Conservation (phyloP, 305 asterid genomes). For the Salvia sclarea region DNA sequence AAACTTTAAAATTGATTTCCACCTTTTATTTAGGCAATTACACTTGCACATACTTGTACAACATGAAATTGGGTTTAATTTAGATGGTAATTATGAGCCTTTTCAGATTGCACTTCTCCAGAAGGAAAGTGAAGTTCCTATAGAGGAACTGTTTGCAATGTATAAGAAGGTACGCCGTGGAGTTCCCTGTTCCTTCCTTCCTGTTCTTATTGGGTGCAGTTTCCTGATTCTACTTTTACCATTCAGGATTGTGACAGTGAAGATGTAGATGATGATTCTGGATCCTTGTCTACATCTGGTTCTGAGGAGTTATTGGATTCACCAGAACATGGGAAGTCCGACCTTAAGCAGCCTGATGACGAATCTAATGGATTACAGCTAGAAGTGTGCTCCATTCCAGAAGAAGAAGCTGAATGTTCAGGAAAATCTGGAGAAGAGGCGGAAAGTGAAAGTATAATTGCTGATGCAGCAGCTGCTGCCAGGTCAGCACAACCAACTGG, state of each 20-base stretch:
- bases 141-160: constrained; percentile 91
- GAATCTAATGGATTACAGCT: constrained; percentile 46
- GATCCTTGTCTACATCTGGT: constrained; percentile 51
- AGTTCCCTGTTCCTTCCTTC: constrained; percentile 27
- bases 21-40: constrained; percentile 15
- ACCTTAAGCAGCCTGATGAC: constrained; percentile 43
- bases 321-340: constrained; percentile 45
- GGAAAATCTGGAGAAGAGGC: constrained; percentile 61
- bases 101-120: constrained; percentile 87
- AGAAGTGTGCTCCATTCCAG: constrained; percentile 41
- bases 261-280: constrained; percentile 49
- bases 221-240: constrained; percentile 35
- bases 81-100: constrained; percentile 32
- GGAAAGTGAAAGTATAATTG: constrained; percentile 71
- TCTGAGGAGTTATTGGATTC: constrained; percentile 59
- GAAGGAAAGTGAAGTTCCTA: constrained; percentile 85
- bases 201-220: constrained; percentile 25
- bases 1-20: constrained; percentile 21
- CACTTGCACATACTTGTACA: constrained; percentile 25
- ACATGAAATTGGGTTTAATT: constrained; percentile 27
- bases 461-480: constrained; percentile 99
- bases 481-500: constrained; percentile 99
- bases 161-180: constrained; percentile 78
- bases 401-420: constrained; percentile 49
- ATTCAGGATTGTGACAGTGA: constrained; percentile 57